Evolutionary conservation across 805 yeast genomes (phyloP), one percentile per base, ranked within the genome.

Genomic region (Kodamaea neixiangensis): DNA sequence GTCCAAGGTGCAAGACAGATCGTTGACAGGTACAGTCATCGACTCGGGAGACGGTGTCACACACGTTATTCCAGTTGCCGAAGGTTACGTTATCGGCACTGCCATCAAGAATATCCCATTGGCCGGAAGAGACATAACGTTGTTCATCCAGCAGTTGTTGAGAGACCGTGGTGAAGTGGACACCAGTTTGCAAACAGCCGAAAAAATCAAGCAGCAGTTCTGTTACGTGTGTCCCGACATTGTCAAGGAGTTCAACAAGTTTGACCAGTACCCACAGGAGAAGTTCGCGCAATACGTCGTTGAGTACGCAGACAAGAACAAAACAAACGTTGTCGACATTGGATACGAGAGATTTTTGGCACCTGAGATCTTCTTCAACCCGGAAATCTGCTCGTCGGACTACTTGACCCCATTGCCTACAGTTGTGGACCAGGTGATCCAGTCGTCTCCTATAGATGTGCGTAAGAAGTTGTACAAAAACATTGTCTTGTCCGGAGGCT

Each of bases 21-120:
- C 98, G 1, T 78, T 94, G 60, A 94, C 99, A 6, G 99, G 99
- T 70, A 94, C 98, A 0, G 99, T 94, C 58, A 93, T 94, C 61
- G 99, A 94, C 67, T 86, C 96, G 2, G 99, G 99, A 75, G 99
- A 93, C 66, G 99, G 99, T 78, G 99, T 94, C 3, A 94, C 99
- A 10, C 99, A 94, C 69, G 98, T 94, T 43, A 94, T 94, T 56
- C 98, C 99, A 13, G 99, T 94, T 33, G 98, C 99, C 21, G 99
- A 94, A 73, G 99, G 99, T 53, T 94, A 94, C 66, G 99, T 94
- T 31, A 94, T 94, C 67, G 99, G 98, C 5, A 86, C 96, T 11
- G 96, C 97, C 29, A 94, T 94, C 68, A 94, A 94, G 66, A 93
- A 94, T 69, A 90, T 94, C 52, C 99, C 99, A 52, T 87, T 94